phyloP scores from a whole-genome alignment of 176 grass and related monocot genomes.

The Aegilops sharonensis region DNA sequence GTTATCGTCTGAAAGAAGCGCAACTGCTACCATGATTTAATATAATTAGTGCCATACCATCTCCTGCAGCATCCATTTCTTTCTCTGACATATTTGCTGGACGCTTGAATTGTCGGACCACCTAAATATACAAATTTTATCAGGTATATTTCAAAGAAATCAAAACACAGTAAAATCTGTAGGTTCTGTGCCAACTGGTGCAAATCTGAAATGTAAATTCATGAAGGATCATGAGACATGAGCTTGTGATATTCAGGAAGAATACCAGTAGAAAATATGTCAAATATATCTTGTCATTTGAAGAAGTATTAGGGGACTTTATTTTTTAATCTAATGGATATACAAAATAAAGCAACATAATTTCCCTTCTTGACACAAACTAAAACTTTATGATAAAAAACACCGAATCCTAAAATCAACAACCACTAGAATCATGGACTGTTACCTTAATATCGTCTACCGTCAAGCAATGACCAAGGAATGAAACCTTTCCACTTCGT shows the following conservation, averaged over 20 bases:
- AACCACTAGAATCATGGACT: conserved; percentile 2
- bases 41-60: conserved; percentile 59
- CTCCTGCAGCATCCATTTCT: conserved; percentile 93
- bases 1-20: background rate
- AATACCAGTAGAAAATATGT: background rate
- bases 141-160: conserved; percentile 28
- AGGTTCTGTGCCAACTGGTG: background rate
- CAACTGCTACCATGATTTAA: background rate
- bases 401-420: too few species aligned
- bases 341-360: background rate
- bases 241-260: background rate
- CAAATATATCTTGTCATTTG: conserved; percentile 7
- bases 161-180: too few species aligned
- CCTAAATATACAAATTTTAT: conserved; percentile 45
- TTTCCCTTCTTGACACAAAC: conserved; percentile 5
- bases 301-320: background rate
- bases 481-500: conserved; percentile 63
- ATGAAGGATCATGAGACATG: background rate
- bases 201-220: background rate
- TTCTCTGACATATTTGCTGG: conserved; percentile 72
- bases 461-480: conserved; percentile 82
- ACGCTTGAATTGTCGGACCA: conserved; percentile 70
- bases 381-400: background rate
- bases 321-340: background rate
- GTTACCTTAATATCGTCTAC: conserved; percentile 84